A percentile compares a stretch with the other conserved stretches of the same genome.
Conservation (phyloP, 2,329 filamentous ascomycete species). For the Aureobasidium mangrovei region DNA sequence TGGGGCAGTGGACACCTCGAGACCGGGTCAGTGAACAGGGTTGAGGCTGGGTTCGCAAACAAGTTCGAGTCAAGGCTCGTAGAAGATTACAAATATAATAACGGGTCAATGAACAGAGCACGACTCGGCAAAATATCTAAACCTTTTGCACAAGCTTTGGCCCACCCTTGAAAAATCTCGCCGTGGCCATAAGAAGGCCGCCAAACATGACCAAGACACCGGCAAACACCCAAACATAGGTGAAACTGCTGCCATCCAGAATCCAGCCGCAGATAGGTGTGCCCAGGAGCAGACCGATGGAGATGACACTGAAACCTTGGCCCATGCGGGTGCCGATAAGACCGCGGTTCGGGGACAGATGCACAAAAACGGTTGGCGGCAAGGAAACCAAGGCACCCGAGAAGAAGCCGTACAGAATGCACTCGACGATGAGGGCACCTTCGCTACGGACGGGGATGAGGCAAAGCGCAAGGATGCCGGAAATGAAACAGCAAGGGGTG, state of each 20-base stretch:
- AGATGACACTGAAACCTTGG: conserved; percentile 45
- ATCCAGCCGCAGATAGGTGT: conserved; percentile 51
- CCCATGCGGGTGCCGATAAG: conserved; percentile 46
- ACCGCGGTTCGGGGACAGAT: conserved; percentile 31
- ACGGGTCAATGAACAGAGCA: too few relatives aligned
- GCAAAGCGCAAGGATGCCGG: conserved; percentile 34
- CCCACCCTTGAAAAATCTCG: conserved; percentile 24
- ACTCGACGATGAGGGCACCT: conserved; percentile 33
- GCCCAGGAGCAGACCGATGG: conserved; percentile 46
- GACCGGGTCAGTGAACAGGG: too few relatives aligned
- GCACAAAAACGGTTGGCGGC: conserved; percentile 38
- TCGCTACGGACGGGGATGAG: conserved; percentile 30
- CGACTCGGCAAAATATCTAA: background rate
- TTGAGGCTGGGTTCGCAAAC: too few relatives aligned
- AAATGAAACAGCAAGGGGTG: conserved; percentile 34
- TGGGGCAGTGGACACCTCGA: too few relatives aligned
- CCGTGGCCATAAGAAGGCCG: conserved; percentile 18
- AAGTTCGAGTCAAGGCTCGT: too few relatives aligned
- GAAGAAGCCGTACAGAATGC: conserved; percentile 42
- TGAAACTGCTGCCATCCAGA: conserved; percentile 36
- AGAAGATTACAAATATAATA: too few relatives aligned
- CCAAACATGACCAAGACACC: conserved; percentile 27
- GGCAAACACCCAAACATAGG: conserved; percentile 36
- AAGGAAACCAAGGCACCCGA: conserved; percentile 39
- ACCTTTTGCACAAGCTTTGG: conserved; percentile 20